Conservation (phyloP, 202 grass and related monocot species). For the Hordeum pubiflorum region DNA sequence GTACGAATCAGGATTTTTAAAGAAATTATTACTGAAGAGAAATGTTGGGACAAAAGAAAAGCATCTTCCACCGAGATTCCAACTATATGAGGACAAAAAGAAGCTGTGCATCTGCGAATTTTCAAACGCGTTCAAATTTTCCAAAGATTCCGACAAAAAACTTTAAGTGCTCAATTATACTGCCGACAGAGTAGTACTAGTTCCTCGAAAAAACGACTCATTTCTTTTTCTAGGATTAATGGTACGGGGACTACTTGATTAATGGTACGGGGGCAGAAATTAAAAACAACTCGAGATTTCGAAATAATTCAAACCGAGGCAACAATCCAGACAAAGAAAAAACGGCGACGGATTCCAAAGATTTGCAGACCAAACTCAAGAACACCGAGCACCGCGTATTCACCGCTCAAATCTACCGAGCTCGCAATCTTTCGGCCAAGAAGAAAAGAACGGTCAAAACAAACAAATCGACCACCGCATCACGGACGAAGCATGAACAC, state of each 20-base stretch:
- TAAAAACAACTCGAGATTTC: background rate
- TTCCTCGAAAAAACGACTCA: background rate
- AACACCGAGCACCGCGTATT: background rate
- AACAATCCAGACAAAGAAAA: background rate
- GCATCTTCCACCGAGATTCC: constrained; percentile 5
- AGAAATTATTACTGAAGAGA: background rate
- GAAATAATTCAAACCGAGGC: constrained; percentile 17
- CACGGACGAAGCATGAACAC: background rate
- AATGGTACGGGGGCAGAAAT: background rate
- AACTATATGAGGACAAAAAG: constrained; percentile 22
- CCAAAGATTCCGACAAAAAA: background rate
- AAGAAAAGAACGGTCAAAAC: background rate
- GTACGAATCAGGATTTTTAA: background rate
- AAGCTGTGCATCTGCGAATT: background rate
- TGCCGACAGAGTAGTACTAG: background rate
- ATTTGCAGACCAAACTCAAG: background rate
- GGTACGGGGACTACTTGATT: background rate
- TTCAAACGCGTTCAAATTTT: constrained; percentile 19
- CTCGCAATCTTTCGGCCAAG: background rate
- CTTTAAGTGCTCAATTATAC: too few species aligned
- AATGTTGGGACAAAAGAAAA: background rate
- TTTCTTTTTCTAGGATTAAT: background rate
- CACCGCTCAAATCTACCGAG: background rate
- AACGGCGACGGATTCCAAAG: background rate
- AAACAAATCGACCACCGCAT: background rate